Conservation (phyloP, 2,329 filamentous ascomycete genomes). For the Xylaria sp. region DNA sequence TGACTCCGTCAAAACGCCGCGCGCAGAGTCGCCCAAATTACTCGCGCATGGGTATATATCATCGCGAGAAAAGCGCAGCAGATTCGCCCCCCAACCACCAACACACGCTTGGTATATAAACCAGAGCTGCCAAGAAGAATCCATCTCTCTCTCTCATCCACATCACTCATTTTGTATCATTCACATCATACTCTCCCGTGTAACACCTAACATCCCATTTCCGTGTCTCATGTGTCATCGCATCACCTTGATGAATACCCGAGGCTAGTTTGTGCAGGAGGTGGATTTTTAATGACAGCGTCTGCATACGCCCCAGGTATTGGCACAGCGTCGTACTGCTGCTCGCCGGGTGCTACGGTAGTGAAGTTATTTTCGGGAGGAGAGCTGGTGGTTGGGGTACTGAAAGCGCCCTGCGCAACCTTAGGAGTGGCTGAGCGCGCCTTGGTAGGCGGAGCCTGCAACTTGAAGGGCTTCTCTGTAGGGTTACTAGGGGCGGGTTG, state of each 20-base stretch:
- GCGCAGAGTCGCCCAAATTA: slow-evolving; percentile 24
- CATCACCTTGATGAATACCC: slow-evolving; percentile 48
- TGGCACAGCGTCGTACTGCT: slow-evolving; percentile 84
- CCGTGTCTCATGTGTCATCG: slow-evolving; percentile 13
- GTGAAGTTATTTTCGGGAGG: slow-evolving; percentile 51
- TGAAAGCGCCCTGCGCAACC: slow-evolving; percentile 69
- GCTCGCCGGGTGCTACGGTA: slow-evolving; percentile 79
- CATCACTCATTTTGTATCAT: slow-evolving; percentile 5
- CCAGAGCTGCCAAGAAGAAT: slow-evolving; percentile 10
- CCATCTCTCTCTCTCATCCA: neutral
- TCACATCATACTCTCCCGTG: slow-evolving; percentile 4
- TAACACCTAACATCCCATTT: slow-evolving; percentile 4
- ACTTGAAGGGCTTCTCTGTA: slow-evolving; percentile 74
- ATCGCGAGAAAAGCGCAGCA: slow-evolving; percentile 23
- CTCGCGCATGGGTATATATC: slow-evolving; percentile 34
- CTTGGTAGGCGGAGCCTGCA: slow-evolving; percentile 85
- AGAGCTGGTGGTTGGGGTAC: slow-evolving; percentile 56
- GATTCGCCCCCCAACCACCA: slow-evolving; percentile 9
- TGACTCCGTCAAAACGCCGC: slow-evolving; percentile 31
- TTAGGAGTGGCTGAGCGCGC: slow-evolving; percentile 82
- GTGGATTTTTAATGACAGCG: slow-evolving; percentile 63
- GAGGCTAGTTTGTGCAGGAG: slow-evolving; percentile 57
- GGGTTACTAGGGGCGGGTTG: slow-evolving; percentile 40
- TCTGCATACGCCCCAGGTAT: slow-evolving; percentile 86
- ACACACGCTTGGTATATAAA: neutral